Evolutionary conservation across 2,329 filamentous ascomycete species (phyloP), one percentile per base, ranked within the genome.

Genomic region (Tolypocladium tundrense): DNA sequence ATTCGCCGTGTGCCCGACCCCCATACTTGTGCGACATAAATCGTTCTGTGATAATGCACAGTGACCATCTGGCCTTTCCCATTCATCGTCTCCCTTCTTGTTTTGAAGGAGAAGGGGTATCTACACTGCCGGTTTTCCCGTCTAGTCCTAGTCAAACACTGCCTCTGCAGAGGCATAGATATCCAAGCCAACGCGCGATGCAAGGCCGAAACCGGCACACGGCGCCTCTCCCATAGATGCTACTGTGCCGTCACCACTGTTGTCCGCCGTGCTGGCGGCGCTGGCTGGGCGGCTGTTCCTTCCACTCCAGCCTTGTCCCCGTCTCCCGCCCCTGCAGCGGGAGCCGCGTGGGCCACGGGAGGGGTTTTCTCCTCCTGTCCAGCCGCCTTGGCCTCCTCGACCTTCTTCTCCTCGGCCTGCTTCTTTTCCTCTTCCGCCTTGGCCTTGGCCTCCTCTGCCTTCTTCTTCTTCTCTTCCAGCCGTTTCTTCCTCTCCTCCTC

Each of bases 401-500:
- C 13, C 41, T 62, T 61, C 37, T 56, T 51, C 21, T 66, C 66
- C 31, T 58, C 64, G 13, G 27, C 62, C n/a, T 24, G 33, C 51
- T 64, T 52, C 55, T 61, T 62, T 3, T 54, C 42, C 35, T 58
- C 52, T 7, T 55, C 58, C 33, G 59, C 55, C 27, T 53, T 58
- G n/a, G 41, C 11, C 52, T 61, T 58, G 16, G 16, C 40, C 41
- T 56, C 31, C 33, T 40, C 33, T 11, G 16, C 43, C 54, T 48
- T 61, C 61, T 27, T 61, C 48, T 62, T 62, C 57, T 63, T 62
- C 58, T 63, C 62, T 53, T 65, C 63, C 35, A 64, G 40, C 40
- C 55, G 50, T 16, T n/a, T 31, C 31, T 62, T 13, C 61, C 64
- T 27, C 63, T 71, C 55, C 65, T 66, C 59, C 57, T 65, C 51